Percentiles rank a stretch among this genome's conserved stretches.
Conservation (phyloP, 2,329 filamentous ascomycete species). For the Orbilia oligospora region DNA sequence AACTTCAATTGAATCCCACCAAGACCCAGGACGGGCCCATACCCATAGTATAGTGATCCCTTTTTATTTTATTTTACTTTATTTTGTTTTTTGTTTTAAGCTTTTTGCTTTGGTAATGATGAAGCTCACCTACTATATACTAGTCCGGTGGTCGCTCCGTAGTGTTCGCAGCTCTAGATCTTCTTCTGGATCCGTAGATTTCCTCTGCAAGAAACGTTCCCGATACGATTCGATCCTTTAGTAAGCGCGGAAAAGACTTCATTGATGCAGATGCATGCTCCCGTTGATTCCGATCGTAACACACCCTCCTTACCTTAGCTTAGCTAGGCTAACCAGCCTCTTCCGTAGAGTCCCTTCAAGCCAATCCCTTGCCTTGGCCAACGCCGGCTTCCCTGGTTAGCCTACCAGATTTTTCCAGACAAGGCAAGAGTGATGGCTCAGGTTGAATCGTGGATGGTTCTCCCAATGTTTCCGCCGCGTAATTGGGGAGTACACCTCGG, state of each 20-base stretch:
- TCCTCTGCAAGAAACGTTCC: neutral
- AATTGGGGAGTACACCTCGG: conserved; percentile 41
- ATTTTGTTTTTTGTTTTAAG: no score
- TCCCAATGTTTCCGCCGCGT: conserved; percentile 35
- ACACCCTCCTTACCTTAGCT: no score
- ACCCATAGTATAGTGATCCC: neutral
- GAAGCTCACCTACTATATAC: no score
- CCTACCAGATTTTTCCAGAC: neutral
- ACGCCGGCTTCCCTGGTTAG: conserved; percentile 31
- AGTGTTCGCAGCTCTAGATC: no score
- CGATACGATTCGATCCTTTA: neutral
- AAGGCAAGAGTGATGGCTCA: conserved; percentile 19
- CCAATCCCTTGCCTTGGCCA: conserved; percentile 15
- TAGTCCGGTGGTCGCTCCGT: no score
- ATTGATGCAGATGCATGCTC: neutral
- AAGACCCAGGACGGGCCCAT: conserved; percentile 3
- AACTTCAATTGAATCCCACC: neutral
- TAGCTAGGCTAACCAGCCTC: neutral
- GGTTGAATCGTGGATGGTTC: conserved; percentile 21
- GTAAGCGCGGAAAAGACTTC: conserved; percentile 1
- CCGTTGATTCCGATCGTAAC: conserved; percentile 18
- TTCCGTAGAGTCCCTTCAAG: conserved; percentile 20
- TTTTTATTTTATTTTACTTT: no score
- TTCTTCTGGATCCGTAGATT: neutral
- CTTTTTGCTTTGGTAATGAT: conserved; percentile 29